phyloP scores from a whole-genome alignment of 1,139 yeast genomes.

The Geotrichum carabidarum region DNA sequence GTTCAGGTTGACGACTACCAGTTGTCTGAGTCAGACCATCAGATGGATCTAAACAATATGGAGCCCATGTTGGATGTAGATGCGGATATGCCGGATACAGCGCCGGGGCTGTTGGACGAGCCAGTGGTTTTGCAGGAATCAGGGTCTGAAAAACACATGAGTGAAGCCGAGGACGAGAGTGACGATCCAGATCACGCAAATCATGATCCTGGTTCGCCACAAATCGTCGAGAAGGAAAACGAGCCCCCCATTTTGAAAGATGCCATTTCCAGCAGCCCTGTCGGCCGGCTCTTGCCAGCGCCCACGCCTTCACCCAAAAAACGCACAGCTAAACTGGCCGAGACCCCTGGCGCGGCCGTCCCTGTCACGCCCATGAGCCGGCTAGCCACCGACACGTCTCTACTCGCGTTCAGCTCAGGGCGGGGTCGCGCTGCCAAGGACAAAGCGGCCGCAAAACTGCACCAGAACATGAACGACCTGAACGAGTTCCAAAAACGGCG shows the following conservation, averaged over 20 bases:
- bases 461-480: slow-evolving; percentile 60
- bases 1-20: slow-evolving; percentile 22
- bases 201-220: too few relatives aligned
- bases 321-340: background rate
- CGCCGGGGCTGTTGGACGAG: too few relatives aligned
- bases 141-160: too few relatives aligned
- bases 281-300: background rate
- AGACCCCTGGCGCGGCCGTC: background rate
- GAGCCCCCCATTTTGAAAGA: background rate
- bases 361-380: background rate
- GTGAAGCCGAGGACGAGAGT: too few relatives aligned
- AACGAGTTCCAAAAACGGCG: slow-evolving; percentile 51
- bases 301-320: background rate
- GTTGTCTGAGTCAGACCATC: slow-evolving; percentile 18
- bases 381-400: background rate
- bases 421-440: slow-evolving; percentile 53
- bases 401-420: background rate
- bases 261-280: background rate
- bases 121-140: too few relatives aligned
- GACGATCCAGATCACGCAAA: too few relatives aligned
- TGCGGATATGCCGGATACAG: background rate
- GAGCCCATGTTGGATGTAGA: slow-evolving; percentile 15
- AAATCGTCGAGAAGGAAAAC: background rate
- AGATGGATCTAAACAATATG: slow-evolving; percentile 9
- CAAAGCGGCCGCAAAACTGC: slow-evolving; percentile 63